These are phyloP conservation scores for Cadophora sp. DNA, from an alignment of 2,329 filamentous ascomycete genomes.

Conservation along the genomic window DNA sequence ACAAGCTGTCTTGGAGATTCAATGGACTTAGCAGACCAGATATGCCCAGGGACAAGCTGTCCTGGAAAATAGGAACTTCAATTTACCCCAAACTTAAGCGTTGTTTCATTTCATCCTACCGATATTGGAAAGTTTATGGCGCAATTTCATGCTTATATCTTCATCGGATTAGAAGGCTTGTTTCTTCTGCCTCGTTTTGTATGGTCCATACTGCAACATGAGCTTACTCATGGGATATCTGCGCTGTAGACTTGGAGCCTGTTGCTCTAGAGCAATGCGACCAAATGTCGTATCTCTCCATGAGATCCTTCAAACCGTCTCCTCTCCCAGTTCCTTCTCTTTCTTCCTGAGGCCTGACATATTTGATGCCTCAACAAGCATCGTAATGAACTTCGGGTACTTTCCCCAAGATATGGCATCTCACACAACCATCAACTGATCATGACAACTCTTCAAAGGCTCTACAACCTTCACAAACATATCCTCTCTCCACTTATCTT, in stretches of 20 bases:
- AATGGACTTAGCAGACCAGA: not conserved
- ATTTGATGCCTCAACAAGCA: not conserved
- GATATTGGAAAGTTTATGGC: not conserved
- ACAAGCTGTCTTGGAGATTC: not conserved
- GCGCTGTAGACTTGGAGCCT: no score
- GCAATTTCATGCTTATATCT: not conserved
- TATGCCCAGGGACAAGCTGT: not conserved
- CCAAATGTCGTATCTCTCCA: no score
- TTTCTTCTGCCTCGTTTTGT: not conserved
- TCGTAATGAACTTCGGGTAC: not conserved
- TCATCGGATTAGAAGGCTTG: not conserved
- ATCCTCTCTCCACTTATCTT: conserved; percentile 26
- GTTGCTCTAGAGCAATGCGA: no score
- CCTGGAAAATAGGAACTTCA: not conserved
- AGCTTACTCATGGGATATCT: no score
- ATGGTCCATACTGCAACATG: no score
- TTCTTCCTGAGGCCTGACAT: no score
- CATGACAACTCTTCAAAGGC: conserved; percentile 30
- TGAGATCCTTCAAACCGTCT: no score
- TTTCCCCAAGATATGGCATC: not conserved
- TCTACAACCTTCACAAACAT: conserved; percentile 33
- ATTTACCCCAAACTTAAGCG: not conserved
- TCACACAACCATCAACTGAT: conserved; percentile 20
- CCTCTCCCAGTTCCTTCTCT: no score
- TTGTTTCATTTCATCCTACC: not conserved